Evolutionary conservation across 768 basidiomycete genomes (phyloP), one percentile per base, ranked within the genome.

Genomic region (Boletus vinaceobasis): DNA sequence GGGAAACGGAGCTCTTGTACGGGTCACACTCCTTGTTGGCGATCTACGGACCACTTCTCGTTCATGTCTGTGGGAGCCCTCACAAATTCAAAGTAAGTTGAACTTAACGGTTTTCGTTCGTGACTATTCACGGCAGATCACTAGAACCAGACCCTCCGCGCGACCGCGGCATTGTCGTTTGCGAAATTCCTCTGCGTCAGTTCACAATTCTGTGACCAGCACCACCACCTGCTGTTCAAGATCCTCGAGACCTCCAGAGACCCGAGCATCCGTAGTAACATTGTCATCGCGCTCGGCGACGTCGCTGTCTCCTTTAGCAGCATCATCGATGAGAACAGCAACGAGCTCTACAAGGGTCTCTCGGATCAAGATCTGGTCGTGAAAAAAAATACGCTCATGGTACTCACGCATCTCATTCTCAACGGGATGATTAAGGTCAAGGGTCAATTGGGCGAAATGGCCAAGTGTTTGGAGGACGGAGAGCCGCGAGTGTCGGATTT

Each of bases 401-500:
- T 98, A 31, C 78, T 98, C 52, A 96, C 94, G 11, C 93, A 98
- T 70, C 74, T 99, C 56, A 98, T 98, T 66, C 74, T 99, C 57
- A 98, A 98, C 64, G 96, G 96, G 3, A 98, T 98, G 97, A 90
- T 99, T 80, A 99, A 98, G 73, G 95, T 98, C 62, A 98, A 99
- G 73, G 97, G 97, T 2, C 96, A 99, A 68, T 78, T 99, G 7
- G 97, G 97, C 17, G 97, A 99, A 78, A 98, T 99, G 96, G 97
- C 96, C n/a, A 98, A 99, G 72, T 98, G 97, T 68, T 74, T 98
- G 7, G 94, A 98, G 73, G 96, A 98, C 70, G 78, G 82, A 23
- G 96, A 98, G 53, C 78, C 78, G 43, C 74, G 96, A 14, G 88
- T 99, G 55, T 83, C 90, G 17, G 96, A 98, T 64, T 79, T 99